These are phyloP conservation scores for Xerocomellus dryophilus DNA, from an alignment of 768 basidiomycete species.

Conservation along the genomic window DNA sequence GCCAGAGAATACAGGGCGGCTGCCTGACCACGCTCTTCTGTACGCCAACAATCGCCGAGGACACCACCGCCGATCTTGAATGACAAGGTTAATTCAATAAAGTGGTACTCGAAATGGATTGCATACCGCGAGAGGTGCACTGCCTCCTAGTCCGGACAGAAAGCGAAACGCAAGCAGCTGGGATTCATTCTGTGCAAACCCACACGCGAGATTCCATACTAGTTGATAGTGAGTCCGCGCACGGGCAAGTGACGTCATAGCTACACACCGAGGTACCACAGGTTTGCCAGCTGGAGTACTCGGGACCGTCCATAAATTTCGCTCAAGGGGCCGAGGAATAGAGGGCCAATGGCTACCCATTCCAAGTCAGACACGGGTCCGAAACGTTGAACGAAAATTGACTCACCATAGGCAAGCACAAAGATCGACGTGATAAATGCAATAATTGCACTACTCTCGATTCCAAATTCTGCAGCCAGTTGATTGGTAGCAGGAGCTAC, in stretches of 20 bases:
- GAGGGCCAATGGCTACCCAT: conserved; percentile 28
- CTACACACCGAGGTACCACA: conserved; percentile 58
- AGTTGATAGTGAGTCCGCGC: conserved; percentile 3
- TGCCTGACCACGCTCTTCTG: conserved; percentile 63
- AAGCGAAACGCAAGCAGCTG: conserved; percentile 69
- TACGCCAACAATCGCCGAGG: conserved; percentile 56
- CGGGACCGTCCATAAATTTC: conserved; percentile 68
- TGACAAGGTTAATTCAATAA: background rate
- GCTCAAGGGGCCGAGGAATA: conserved; percentile 56
- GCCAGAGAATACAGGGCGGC: conserved; percentile 63
- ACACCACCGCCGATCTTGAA: conserved; percentile 62
- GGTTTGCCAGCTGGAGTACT: conserved; percentile 61
- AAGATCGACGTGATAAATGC: conserved; percentile 62
- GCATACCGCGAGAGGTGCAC: conserved; percentile 56
- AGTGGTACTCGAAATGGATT: background rate
- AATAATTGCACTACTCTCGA: conserved; percentile 46
- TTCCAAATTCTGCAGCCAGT: conserved; percentile 51
- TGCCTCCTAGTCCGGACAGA: conserved; percentile 67
- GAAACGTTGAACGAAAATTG: background rate
- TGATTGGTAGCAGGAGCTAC: conserved; percentile 60
- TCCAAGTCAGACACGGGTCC: background rate
- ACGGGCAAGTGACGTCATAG: background rate
- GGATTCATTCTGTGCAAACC: conserved; percentile 55
- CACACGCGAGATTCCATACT: conserved; percentile 64
- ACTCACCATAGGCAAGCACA: conserved; percentile 57